Percentiles rank a stretch among this genome's conserved stretches.
phyloP scores from a whole-genome alignment of 73 alveolate species.

The Paramecium bursaria region DNA sequence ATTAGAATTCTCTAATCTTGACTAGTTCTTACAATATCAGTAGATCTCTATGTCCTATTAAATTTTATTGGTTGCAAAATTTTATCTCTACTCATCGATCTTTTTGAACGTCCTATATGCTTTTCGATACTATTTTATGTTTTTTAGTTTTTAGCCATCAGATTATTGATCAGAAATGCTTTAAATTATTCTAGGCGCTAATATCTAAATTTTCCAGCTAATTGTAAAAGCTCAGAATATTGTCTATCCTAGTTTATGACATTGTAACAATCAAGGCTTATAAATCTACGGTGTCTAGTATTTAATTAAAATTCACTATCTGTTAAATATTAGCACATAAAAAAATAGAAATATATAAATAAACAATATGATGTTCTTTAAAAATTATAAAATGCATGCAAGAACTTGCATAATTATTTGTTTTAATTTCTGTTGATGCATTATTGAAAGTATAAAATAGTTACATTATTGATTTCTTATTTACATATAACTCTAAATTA shows the following conservation, averaged over 20 bases:
- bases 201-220: slow-evolving; percentile 41
- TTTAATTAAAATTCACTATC: neutral
- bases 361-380: neutral
- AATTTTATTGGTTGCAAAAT: slow-evolving; percentile 1
- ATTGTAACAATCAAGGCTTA: slow-evolving; percentile 26
- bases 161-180: neutral
- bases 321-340: slow-evolving; percentile 24
- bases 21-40: neutral
- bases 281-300: slow-evolving; percentile 6
- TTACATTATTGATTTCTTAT: too few relatives aligned
- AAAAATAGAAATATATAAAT: slow-evolving; percentile 1
- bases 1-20: slow-evolving; percentile 11
- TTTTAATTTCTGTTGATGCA: neutral
- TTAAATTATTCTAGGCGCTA: slow-evolving; percentile 26
- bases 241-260: slow-evolving; percentile 16
- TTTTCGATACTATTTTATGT: neutral
- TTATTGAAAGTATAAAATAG: too few relatives aligned
- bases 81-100: neutral
- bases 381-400: neutral
- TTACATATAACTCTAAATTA: too few relatives aligned
- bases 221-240: slow-evolving; percentile 12
- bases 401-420: slow-evolving; percentile 1
- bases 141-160: neutral
- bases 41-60: neutral
- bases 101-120: neutral